Evolutionary conservation across 1,284 basidiomycete genomes (phyloP).

Genomic region (Pyrrhoderma lamaoense): DNA sequence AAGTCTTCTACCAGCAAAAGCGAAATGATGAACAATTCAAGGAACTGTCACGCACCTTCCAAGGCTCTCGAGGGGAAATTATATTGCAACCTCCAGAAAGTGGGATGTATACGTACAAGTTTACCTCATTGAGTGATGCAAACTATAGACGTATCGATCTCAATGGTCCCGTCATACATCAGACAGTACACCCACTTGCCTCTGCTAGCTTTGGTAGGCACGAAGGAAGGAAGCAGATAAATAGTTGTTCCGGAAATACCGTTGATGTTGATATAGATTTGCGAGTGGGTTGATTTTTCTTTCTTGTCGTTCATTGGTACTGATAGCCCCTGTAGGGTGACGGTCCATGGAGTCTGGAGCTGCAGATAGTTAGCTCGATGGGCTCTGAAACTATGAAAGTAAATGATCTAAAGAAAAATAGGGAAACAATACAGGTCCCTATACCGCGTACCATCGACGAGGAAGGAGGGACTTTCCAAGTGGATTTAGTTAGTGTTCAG

Average conservation of each 20-base stretch:
- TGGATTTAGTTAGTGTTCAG: constrained; percentile 77
- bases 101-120: constrained; percentile 85
- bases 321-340: constrained; percentile 50
- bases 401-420: constrained; percentile 46
- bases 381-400: constrained; percentile 55
- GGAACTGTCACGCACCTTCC: constrained; percentile 56
- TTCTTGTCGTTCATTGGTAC: constrained; percentile 1
- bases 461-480: constrained; percentile 73
- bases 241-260: constrained; percentile 66
- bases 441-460: constrained; percentile 61
- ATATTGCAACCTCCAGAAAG: constrained; percentile 83
- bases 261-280: constrained; percentile 76
- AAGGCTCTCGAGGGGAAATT: constrained; percentile 74
- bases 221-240: constrained; percentile 44
- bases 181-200: constrained; percentile 84
- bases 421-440: constrained; percentile 54
- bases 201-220: constrained; percentile 60
- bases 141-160: constrained; percentile 76
- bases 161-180: constrained; percentile 68
- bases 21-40: constrained; percentile 57
- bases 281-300: constrained; percentile 38
- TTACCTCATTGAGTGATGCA: constrained; percentile 74
- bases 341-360: constrained; percentile 80
- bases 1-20: constrained; percentile 71
- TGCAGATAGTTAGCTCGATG: constrained; percentile 67